Conservation (phyloP, 805 yeast genomes). For the Saccharomycopsis fermentans region DNA sequence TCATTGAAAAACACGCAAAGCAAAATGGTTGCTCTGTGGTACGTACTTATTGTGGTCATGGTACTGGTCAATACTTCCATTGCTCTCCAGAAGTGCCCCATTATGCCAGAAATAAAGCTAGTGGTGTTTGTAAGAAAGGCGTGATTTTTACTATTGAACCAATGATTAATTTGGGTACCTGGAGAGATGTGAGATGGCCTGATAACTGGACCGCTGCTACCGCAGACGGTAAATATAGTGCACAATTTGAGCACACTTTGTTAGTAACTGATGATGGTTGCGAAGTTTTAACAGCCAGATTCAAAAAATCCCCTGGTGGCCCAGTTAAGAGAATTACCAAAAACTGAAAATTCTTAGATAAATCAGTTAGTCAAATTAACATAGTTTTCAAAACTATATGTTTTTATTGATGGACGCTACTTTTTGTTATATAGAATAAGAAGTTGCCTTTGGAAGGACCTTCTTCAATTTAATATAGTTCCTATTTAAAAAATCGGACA, state of each 20-base stretch:
- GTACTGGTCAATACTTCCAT: slow-evolving; percentile 79
- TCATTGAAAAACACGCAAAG: slow-evolving; percentile 79
- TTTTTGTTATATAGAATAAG: no score
- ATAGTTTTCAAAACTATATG: not conserved
- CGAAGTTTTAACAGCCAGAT: slow-evolving; percentile 80
- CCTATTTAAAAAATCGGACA: no score
- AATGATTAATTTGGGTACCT: slow-evolving; percentile 82
- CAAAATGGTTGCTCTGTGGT: slow-evolving; percentile 78
- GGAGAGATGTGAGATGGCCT: slow-evolving; percentile 84
- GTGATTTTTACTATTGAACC: slow-evolving; percentile 97
- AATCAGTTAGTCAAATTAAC: not conserved
- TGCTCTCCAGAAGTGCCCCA: slow-evolving; percentile 90
- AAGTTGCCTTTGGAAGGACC: no score
- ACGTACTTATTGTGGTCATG: slow-evolving; percentile 89
- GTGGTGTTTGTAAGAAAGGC: slow-evolving; percentile 92
- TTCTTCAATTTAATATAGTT: no score
- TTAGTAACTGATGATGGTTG: slow-evolving; percentile 89
- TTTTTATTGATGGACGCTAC: no score
- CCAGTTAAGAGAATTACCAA: slow-evolving; percentile 43
- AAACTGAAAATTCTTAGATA: slow-evolving; percentile 18
- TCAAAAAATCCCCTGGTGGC: slow-evolving; percentile 82
- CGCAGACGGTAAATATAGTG: slow-evolving; percentile 79
- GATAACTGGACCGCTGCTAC: slow-evolving; percentile 96
- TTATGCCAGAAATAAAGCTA: slow-evolving; percentile 84
- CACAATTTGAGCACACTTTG: slow-evolving; percentile 92